phyloP scores from a whole-genome alignment of 768 basidiomycete species.

The Russula sp. region DNA sequence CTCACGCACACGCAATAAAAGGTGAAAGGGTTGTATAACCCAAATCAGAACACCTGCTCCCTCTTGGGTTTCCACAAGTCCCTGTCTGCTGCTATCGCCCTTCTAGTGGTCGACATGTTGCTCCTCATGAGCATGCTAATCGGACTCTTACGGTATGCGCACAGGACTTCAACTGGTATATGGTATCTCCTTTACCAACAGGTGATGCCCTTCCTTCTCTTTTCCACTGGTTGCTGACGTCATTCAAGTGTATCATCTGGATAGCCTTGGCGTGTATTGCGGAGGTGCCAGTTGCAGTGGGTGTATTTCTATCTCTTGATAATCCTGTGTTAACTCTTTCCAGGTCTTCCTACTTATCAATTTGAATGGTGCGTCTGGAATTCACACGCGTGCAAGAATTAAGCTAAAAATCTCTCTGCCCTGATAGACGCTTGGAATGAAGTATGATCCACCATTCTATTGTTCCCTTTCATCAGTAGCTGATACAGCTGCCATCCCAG shows the following conservation, averaged over 20 bases:
- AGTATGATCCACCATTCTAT: neutral
- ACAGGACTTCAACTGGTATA: neutral
- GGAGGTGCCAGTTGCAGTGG: neutral
- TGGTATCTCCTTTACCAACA: slow-evolving; percentile 6
- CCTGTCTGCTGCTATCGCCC: neutral
- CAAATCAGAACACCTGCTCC: neutral
- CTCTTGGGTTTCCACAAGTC: neutral
- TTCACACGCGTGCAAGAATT: neutral
- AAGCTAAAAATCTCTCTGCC: neutral
- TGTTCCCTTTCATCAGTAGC: neutral
- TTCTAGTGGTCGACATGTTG: neutral
- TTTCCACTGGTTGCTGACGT: neutral
- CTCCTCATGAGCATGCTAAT: neutral
- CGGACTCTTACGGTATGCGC: neutral
- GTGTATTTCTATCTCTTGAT: neutral
- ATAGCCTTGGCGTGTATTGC: neutral
- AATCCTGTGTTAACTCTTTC: neutral
- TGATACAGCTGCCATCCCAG: neutral
- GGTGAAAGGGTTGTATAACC: neutral
- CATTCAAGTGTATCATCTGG: neutral
- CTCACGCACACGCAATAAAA: neutral
- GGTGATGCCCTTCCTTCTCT: neutral
- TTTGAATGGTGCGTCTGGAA: slow-evolving; percentile 4
- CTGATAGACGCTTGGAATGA: slow-evolving; percentile 12
- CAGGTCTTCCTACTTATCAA: slow-evolving; percentile 13